Conservation (phyloP, 805 yeast species). For the Kuraishia piskuri region DNA sequence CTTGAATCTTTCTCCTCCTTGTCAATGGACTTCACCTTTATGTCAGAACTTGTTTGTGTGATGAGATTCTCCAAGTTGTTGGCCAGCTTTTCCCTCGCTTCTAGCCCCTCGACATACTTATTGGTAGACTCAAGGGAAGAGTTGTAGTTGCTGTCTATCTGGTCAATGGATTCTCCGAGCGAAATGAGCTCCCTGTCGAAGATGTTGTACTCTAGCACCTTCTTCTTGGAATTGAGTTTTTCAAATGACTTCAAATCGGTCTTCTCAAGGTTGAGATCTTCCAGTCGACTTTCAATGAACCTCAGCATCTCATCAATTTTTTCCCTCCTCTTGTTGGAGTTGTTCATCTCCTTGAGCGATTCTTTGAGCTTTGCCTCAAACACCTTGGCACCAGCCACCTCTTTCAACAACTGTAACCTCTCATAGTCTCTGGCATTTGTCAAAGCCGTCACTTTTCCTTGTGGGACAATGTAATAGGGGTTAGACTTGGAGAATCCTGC, state of each 20-base stretch:
- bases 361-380: slow-evolving; percentile 78
- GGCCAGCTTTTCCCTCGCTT: slow-evolving; percentile 48
- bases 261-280: slow-evolving; percentile 75
- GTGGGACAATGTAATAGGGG: slow-evolving; percentile 96
- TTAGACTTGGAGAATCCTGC: slow-evolving; percentile 89
- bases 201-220: slow-evolving; percentile 64
- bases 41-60: slow-evolving; percentile 34
- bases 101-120: slow-evolving; percentile 44
- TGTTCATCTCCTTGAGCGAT: slow-evolving; percentile 70
- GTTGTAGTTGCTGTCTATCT: slow-evolving; percentile 49
- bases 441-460: slow-evolving; percentile 80
- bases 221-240: slow-evolving; percentile 54
- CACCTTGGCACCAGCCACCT: slow-evolving; percentile 91
- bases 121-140: slow-evolving; percentile 43
- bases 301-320: slow-evolving; percentile 67
- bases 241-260: slow-evolving; percentile 67
- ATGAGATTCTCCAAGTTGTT: slow-evolving; percentile 36
- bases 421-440: slow-evolving; percentile 87
- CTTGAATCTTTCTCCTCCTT: slow-evolving; percentile 42
- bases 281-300: slow-evolving; percentile 61
- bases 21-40: slow-evolving; percentile 48
- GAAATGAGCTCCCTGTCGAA: slow-evolving; percentile 69
- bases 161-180: slow-evolving; percentile 50
- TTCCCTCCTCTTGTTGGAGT: slow-evolving; percentile 58
- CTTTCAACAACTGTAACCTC: slow-evolving; percentile 70